Conservation (phyloP, 306 rosid species). For the Malus orientalis region DNA sequence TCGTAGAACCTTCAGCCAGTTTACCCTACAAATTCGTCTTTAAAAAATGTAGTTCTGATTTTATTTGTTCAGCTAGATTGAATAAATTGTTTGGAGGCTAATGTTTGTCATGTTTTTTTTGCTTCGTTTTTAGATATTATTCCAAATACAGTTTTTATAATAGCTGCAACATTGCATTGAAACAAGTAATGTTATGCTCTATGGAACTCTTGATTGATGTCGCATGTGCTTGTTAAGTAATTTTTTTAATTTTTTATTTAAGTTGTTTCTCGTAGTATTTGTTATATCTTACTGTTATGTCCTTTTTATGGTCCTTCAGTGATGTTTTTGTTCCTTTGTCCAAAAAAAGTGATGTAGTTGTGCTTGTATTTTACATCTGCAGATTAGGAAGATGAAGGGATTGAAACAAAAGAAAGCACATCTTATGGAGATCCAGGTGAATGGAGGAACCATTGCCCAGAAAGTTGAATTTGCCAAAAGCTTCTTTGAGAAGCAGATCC, state of each 20-base stretch:
- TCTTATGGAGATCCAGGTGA: constrained; percentile 79
- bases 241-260: too few relatives aligned
- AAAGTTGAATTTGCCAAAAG: constrained; percentile 64
- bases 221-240: neutral
- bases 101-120: neutral
- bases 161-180: neutral
- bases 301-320: neutral
- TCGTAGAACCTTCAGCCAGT: neutral
- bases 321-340: neutral
- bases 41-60: neutral
- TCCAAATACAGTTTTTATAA: neutral
- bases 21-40: neutral
- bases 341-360: too few relatives aligned
- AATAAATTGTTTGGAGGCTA: neutral
- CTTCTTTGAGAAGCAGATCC: constrained; percentile 82
- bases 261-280: too few relatives aligned
- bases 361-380: neutral
- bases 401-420: constrained; percentile 90
- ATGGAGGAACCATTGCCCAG: constrained; percentile 63
- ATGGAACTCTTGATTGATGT: neutral
- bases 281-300: neutral
- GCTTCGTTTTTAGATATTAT: neutral
- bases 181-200: neutral
- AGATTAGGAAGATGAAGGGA: constrained; percentile 84
- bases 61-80: neutral